Evolutionary conservation across 768 basidiomycete species (phyloP).

Genomic region (Tylopilus cervinicoccineus): DNA sequence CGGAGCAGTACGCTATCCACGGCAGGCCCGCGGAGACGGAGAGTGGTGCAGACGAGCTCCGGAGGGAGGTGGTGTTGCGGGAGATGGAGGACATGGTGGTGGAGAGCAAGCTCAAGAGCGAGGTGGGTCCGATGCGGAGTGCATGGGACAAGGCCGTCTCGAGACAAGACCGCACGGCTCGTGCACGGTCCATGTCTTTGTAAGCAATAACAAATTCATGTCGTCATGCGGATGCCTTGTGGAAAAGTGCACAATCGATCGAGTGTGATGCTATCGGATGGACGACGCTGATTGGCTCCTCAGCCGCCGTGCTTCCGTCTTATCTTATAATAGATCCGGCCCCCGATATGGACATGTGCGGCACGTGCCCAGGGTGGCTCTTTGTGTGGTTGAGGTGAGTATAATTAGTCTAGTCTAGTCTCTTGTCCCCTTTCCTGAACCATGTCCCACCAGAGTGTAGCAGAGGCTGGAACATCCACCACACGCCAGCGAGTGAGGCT

Average conservation of each 20-base stretch:
- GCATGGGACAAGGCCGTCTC: conserved; percentile 47
- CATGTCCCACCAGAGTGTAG: neutral
- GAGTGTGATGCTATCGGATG: neutral
- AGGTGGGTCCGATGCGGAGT: conserved; percentile 50
- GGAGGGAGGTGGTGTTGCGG: conserved; percentile 39
- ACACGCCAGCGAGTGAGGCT: neutral
- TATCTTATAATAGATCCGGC: conserved; percentile 15
- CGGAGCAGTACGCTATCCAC: conserved; percentile 50
- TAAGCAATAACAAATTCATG: conserved; percentile 13
- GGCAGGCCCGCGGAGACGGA: neutral
- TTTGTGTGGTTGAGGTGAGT: neutral
- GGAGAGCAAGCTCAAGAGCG: conserved; percentile 55
- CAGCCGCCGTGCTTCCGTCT: conserved; percentile 10
- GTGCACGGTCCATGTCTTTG: conserved; percentile 28
- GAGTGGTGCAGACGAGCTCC: conserved; percentile 29
- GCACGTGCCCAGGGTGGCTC: conserved; percentile 6
- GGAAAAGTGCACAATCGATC: neutral
- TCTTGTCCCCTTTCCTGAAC: no score
- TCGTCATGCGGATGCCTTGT: conserved; percentile 13
- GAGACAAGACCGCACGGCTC: neutral
- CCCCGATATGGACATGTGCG: conserved; percentile 14
- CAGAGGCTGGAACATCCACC: neutral
- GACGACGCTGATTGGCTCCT: conserved; percentile 2
- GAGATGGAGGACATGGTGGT: conserved; percentile 69
- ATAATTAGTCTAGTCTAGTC: no score